Conservation (phyloP, 2,329 filamentous ascomycete genomes). For the Whalleya microplaca region DNA sequence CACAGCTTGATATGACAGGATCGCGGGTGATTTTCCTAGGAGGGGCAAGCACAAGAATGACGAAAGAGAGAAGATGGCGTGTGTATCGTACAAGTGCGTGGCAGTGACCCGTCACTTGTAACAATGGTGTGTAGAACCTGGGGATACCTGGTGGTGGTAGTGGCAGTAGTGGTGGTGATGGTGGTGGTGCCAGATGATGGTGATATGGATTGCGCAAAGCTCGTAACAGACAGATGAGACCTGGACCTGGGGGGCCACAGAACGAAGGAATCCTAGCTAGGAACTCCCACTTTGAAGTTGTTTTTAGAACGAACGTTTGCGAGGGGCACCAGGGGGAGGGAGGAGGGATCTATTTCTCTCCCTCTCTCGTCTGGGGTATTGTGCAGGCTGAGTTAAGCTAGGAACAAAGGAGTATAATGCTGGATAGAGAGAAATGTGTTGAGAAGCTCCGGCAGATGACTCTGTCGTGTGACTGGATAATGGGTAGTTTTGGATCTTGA, state of each 20-base stretch:
- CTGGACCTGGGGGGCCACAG: too few relatives aligned
- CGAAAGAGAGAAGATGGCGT: not conserved
- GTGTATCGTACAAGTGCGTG: conserved; percentile 4
- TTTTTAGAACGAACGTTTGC: not conserved
- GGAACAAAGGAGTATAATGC: not conserved
- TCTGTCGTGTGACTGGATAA: conserved; percentile 17
- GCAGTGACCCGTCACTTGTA: conserved; percentile 9
- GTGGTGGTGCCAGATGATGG: conserved; percentile 4
- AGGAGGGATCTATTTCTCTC: not conserved
- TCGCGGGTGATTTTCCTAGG: not conserved
- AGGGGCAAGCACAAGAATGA: not conserved
- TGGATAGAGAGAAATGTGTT: not conserved
- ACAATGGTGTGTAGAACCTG: too few relatives aligned
- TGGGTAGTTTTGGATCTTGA: not conserved
- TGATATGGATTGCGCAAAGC: conserved; percentile 1
- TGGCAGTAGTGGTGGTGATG: conserved; percentile 5
- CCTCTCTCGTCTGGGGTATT: not conserved
- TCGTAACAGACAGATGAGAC: not conserved
- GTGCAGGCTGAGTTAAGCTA: not conserved
- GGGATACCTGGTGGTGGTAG: too few relatives aligned
- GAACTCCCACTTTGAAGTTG: not conserved
- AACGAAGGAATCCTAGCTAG: not conserved
- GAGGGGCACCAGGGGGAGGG: not conserved
- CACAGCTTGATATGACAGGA: not conserved
- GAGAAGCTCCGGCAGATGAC: not conserved